Evolutionary conservation across 1,284 basidiomycete species (phyloP).

Genomic region (Ustilago nuda): DNA sequence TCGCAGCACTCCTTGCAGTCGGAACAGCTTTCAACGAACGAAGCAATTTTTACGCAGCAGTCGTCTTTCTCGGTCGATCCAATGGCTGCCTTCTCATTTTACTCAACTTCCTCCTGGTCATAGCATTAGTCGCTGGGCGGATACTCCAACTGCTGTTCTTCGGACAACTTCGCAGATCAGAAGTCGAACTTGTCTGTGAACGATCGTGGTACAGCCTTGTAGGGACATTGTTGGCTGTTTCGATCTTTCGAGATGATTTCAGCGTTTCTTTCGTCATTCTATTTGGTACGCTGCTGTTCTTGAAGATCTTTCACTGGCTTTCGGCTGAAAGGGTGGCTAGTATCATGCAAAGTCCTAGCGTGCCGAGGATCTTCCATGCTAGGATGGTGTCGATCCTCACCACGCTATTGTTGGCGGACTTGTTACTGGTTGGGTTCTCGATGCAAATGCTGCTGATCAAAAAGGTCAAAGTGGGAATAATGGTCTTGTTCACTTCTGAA

Average conservation of each 20-base stretch:
- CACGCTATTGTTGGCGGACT: conserved; percentile 79
- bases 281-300: conserved; percentile 90
- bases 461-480: conserved; percentile 74
- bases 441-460: conserved; percentile 73
- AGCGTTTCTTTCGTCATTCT: conserved; percentile 91
- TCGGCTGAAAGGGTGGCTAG: conserved; percentile 94
- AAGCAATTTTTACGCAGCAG: conserved; percentile 92
- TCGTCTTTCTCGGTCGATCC: conserved; percentile 90
- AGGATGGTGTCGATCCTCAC: conserved; percentile 81
- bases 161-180: conserved; percentile 85
- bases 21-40: conserved; percentile 82
- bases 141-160: conserved; percentile 89
- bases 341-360: conserved; percentile 95
- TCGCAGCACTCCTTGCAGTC: conserved; percentile 48
- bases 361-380: conserved; percentile 83
- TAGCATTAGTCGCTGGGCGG: conserved; percentile 81
- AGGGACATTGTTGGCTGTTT: conserved; percentile 92
- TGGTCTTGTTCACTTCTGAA: conserved; percentile 92
- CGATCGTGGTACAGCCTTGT: conserved; percentile 97
- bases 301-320: conserved; percentile 99
- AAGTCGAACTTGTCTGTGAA: conserved; percentile 95
- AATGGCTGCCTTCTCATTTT: conserved; percentile 76
- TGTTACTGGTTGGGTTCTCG: conserved; percentile 79
- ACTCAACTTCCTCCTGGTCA: conserved; percentile 88
- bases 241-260: conserved; percentile 82